A percentile compares a stretch with the other conserved stretches of the same genome.
Evolutionary conservation across 768 basidiomycete species (phyloP).

Genomic region (Rhodotorula babjevae): DNA sequence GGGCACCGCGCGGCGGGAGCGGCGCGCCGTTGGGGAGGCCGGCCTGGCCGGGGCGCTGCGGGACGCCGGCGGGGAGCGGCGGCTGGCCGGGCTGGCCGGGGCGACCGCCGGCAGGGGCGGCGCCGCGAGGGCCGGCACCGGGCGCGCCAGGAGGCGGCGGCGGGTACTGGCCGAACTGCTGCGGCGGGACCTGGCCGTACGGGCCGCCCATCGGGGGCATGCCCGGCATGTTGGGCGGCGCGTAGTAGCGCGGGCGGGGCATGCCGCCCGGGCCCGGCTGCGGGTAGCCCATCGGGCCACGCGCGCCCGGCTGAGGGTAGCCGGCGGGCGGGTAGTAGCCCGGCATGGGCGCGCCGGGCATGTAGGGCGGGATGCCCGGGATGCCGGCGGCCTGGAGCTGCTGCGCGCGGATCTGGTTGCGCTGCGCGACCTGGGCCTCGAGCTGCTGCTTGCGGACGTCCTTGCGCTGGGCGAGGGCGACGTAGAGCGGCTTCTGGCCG

Average conservation of each 20-base stretch:
- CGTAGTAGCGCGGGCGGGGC: constrained; percentile 78
- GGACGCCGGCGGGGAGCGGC: constrained; percentile 41
- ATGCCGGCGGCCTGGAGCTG: constrained; percentile 85
- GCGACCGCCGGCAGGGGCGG: constrained; percentile 39
- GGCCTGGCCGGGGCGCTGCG: constrained; percentile 59
- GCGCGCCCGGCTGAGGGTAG: constrained; percentile 76
- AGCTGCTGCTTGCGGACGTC: constrained; percentile 97
- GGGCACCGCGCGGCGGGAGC: constrained; percentile 53
- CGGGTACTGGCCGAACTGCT: constrained; percentile 56
- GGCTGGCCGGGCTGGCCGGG: constrained; percentile 42
- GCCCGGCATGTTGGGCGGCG: constrained; percentile 64
- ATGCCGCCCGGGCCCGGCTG: constrained; percentile 69
- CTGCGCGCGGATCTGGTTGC: constrained; percentile 85
- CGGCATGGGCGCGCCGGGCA: constrained; percentile 60
- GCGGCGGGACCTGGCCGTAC: constrained; percentile 54
- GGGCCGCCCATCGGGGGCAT: constrained; percentile 57
- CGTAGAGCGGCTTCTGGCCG: constrained; percentile 95
- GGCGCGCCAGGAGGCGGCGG: constrained; percentile 45
- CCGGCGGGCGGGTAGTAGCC: constrained; percentile 78
- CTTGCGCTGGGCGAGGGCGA: constrained; percentile 95
- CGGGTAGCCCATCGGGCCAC: constrained; percentile 67
- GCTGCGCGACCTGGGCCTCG: constrained; percentile 97
- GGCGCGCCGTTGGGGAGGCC: constrained; percentile 49
- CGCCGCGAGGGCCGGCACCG: constrained; percentile 44
- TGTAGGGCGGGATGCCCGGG: constrained; percentile 63